Base-by-base conservation (phyloP, 2,329 filamentous ascomycete species). In the Colletotrichum chrysophilum region DNA sequence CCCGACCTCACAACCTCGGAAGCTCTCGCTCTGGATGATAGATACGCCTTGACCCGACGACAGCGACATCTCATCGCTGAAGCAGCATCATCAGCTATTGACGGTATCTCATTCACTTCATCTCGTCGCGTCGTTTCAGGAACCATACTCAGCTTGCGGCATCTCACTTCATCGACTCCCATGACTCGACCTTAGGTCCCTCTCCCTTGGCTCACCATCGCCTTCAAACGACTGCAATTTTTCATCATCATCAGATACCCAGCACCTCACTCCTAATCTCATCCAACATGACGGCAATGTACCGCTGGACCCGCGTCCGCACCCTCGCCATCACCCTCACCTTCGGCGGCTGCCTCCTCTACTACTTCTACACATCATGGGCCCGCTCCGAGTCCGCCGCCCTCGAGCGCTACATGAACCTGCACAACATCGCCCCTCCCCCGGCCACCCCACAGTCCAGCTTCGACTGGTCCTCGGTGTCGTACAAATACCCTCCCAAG, bases 381-480 rank as follows among this genome's bases (percentile, higher is more conserved):
- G n/a, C 64, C 28, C 38, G 48, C 58, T 62, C 74, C 21, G 74
- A 76, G 36, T 64, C 64, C 12, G 24, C 64, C n/a, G 58, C 64
- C 72, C 81, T 85, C 5, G 78, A 81, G 66, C 78, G 74, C 6
- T 80, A 79, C 66, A 85, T 85, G 84, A 85, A 85, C 73, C 60
- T 60, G n/a, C 70, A 61, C 18, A 56, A 77, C 52, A 72, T 76
- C 52, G 34, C 66, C 24, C 64, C 77, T 14, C 67, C 58, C 5
- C 56, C 71, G 13, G 48, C 64, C 28, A 38, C 62, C 36, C 32
- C 72, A 9, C 80, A 80, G 7, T 81, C 82, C 75, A 85, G 81
- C 80, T 86, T 86, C 77, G 79, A 87, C 79, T 86, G 85, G 84
- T 78, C 79, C 68, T 76, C 70, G 36, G 82, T 86, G 32, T 62